Base-by-base conservation (phyloP, 345 rosid genomes). In the Mercurialis annua region DNA sequence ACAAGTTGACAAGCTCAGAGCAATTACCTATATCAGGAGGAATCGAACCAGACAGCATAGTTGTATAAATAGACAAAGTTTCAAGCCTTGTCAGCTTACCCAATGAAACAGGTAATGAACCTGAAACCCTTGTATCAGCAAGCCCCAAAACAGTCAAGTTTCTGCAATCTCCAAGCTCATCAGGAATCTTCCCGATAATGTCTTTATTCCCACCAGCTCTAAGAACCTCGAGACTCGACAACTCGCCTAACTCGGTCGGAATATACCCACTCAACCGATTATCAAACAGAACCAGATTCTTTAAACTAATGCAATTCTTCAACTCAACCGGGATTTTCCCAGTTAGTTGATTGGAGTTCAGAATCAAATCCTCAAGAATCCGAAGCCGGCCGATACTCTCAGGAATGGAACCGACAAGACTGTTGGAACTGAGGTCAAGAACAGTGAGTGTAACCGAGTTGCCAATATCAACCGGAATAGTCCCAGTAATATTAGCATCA, bases 131-230 rank as follows among this genome's bases (percentile, higher is more conserved):
- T 0, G 99, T 91, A 16, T 89, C 96, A 11, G 97, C 92, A 58
- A 89, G 69, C 17, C 99, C 99, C 71, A 91, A 80, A 46, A 76
- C 86, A 24, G 92, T 85, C 81, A 94, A 73, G 46, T 87, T 91
- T 26, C 71, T 76, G 78, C 96, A 91, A 14, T 84, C 85, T 68
- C 92, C 91, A 17, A 94, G 78, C 84, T 87, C 87, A 42, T 54
- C 75, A 69, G 99, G 99, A 75, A 94, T 81, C 62, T 64, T 68
- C 6, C 96, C 97, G 23, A 68, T 78, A 55, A 94, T 73, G 51
- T 86, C 96, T 59, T 81, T 83, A 83, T 91, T 94, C 24, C 95
- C 97, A 23, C 99, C 99, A 7, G 78, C 87, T 75, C 99, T 84
- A 46, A 94, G 77, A 65, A 72, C 83, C 85, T 89, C 78, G 6